phyloP scores from a whole-genome alignment of 805 yeast genomes.

The Candida fluviatilis region DNA sequence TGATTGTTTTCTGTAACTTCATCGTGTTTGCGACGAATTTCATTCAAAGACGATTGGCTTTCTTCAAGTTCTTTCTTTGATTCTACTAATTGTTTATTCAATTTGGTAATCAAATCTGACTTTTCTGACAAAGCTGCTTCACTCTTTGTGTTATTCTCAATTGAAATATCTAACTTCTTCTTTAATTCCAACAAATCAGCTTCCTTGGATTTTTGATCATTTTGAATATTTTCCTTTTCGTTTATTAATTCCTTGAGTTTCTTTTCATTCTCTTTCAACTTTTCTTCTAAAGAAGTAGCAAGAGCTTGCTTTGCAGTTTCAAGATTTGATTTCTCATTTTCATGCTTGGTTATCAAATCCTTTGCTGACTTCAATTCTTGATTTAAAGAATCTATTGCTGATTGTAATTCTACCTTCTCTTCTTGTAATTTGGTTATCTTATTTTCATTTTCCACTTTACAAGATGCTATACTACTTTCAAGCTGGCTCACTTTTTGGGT shows the following conservation, averaged over 20 bases:
- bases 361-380: constrained; percentile 6
- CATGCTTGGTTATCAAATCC: neutral
- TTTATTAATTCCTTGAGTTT: neutral
- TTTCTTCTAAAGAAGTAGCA: neutral
- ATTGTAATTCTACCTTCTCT: constrained; percentile 9
- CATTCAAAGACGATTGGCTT: neutral
- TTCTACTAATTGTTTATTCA: neutral
- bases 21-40: neutral
- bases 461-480: constrained; percentile 27
- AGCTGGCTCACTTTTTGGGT: constrained; percentile 40
- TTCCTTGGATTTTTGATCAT: no score
- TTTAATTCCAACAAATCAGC: no score
- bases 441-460: constrained; percentile 11
- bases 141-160: no score
- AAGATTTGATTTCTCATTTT: constrained; percentile 11
- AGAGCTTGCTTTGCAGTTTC: constrained; percentile 7
- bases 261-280: neutral
- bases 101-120: no score
- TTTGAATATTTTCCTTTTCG: neutral
- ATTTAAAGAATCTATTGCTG: constrained; percentile 6
- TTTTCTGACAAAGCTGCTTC: no score
- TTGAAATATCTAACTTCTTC: no score
- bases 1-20: neutral
- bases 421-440: constrained; percentile 5
- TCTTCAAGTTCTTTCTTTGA: neutral